These are phyloP conservation scores for Glonium stellatum DNA, from an alignment of 495 filamentous ascomycete species.

Conservation along the genomic window DNA sequence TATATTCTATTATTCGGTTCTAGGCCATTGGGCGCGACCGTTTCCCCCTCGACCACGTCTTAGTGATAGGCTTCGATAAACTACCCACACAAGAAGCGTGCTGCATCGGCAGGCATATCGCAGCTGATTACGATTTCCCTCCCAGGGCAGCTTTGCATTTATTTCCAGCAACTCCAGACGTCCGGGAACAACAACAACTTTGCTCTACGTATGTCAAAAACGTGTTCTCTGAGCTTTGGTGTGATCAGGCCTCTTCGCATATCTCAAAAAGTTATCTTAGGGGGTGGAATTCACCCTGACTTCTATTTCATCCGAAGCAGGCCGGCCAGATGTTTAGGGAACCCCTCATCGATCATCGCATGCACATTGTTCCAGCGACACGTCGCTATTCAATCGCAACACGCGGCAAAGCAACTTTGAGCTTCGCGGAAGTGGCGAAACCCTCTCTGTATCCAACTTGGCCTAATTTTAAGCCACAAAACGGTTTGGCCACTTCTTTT, in stretches of 20 bases:
- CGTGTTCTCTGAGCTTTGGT: background rate
- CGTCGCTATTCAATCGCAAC: background rate
- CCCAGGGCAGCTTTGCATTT: constrained; percentile 3
- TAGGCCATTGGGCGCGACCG: background rate
- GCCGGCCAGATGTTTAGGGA: background rate
- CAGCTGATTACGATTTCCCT: background rate
- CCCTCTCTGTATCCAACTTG: background rate
- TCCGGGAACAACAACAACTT: background rate
- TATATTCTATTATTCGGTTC: background rate
- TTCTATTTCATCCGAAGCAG: background rate
- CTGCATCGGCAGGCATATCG: background rate
- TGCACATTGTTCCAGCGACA: background rate
- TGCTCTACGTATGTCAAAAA: background rate
- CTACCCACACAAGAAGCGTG: background rate
- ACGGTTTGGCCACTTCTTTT: background rate
- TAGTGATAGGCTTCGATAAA: background rate
- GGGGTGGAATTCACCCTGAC: background rate
- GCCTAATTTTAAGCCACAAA: background rate
- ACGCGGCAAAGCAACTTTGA: background rate
- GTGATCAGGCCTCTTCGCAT: background rate
- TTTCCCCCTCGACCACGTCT: background rate
- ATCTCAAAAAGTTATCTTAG: background rate
- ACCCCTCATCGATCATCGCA: background rate
- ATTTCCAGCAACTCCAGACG: background rate
- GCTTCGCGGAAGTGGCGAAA: background rate